phyloP scores from a whole-genome alignment of 768 basidiomycete genomes.

The Amanita phalloides region DNA sequence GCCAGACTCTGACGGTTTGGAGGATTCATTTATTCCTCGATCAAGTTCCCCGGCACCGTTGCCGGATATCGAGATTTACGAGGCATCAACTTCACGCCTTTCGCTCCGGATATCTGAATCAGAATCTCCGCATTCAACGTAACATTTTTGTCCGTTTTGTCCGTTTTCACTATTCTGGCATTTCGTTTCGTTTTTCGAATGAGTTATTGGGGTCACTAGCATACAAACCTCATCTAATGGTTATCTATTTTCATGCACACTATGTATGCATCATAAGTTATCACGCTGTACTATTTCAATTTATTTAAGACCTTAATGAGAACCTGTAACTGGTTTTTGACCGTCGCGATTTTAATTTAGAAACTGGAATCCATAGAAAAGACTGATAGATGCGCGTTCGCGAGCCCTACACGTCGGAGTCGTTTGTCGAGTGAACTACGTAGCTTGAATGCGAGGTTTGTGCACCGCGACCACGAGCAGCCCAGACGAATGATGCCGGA shows the following conservation, averaged over 20 bases:
- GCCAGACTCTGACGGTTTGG: not conserved
- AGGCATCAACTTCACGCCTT: not conserved
- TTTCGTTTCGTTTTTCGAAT: not conserved
- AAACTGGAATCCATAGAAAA: not conserved
- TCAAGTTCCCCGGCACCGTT: slow-evolving; percentile 4
- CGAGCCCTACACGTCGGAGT: too few species aligned
- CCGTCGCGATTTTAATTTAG: not conserved
- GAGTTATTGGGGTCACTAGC: not conserved
- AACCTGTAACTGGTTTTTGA: not conserved
- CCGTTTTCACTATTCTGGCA: not conserved
- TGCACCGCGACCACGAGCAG: too few species aligned
- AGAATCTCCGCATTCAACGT: not conserved
- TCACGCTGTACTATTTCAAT: not conserved
- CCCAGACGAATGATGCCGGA: not conserved
- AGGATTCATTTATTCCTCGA: slow-evolving; percentile 3
- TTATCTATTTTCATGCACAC: not conserved
- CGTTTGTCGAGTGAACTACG: too few species aligned
- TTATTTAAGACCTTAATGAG: not conserved
- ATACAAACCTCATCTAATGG: not conserved
- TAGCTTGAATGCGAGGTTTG: too few species aligned
- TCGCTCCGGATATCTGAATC: not conserved
- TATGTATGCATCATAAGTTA: not conserved
- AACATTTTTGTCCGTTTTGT: not conserved
- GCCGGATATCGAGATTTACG: not conserved
- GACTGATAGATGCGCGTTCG: not conserved